Conservation (phyloP, 192 early-diverging fungal genomes). For the Allomyces arbusculus region DNA sequence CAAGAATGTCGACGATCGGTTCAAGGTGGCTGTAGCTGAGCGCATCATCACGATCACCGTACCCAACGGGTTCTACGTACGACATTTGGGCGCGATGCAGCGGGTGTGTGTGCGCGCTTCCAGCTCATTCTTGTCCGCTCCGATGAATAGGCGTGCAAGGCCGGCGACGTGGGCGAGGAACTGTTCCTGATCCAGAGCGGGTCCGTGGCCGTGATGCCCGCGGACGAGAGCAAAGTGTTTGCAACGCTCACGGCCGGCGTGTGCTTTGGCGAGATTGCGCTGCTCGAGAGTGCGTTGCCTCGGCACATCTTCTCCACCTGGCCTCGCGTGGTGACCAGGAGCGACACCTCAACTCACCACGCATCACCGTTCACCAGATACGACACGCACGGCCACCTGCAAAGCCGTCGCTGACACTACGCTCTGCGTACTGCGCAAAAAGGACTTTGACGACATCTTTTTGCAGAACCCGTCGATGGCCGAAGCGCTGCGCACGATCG, state of each 20-base stretch:
- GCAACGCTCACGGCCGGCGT: not conserved
- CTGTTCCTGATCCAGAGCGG: not conserved
- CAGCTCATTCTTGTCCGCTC: not conserved
- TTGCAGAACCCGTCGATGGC: not conserved
- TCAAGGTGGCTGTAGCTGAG: not conserved
- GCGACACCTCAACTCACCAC: not conserved
- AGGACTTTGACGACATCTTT: not conserved
- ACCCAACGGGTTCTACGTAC: not conserved
- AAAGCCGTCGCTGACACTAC: not conserved
- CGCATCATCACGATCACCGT: not conserved
- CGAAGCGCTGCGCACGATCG: not conserved
- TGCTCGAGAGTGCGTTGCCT: not conserved
- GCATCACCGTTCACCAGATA: no score
- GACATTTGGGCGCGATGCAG: no score
- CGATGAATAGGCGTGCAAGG: not conserved
- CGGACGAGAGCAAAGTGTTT: not conserved
- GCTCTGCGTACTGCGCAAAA: not conserved
- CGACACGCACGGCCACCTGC: not conserved
- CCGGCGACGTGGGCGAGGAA: not conserved
- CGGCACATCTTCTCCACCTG: not conserved
- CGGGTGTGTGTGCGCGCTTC: no score
- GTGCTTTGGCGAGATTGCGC: not conserved
- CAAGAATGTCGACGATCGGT: slow-evolving; percentile 2
- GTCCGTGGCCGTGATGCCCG: not conserved
- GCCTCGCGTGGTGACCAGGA: not conserved